Conservation (phyloP, 768 basidiomycete genomes). For the Leccinum fibrillosum region DNA sequence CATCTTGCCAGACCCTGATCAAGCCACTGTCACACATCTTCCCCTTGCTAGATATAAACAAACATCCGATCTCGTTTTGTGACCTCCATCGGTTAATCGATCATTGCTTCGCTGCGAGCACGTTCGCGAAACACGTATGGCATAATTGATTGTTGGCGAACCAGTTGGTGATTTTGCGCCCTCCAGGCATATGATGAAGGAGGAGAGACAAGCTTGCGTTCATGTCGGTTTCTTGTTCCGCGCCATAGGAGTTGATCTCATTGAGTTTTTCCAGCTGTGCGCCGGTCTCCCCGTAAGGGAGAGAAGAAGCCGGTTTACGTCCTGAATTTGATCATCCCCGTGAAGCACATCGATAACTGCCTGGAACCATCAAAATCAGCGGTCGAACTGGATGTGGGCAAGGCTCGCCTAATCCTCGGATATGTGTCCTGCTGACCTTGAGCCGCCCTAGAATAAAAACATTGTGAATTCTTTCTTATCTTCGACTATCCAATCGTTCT, state of each 20-base stretch:
- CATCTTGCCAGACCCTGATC: neutral
- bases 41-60: slow-evolving; percentile 65
- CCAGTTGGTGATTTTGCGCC: slow-evolving; percentile 3
- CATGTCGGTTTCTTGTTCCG: slow-evolving; percentile 14
- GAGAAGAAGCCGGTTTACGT: slow-evolving; percentile 85
- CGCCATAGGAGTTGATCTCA: slow-evolving; percentile 12
- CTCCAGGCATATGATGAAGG: slow-evolving; percentile 68
- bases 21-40: neutral
- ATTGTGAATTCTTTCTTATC: slow-evolving; percentile 54
- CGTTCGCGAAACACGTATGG: slow-evolving; percentile 72
- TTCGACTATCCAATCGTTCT: slow-evolving; percentile 57
- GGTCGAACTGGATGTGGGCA: slow-evolving; percentile 64
- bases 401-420: slow-evolving; percentile 7
- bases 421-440: slow-evolving; percentile 9
- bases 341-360: slow-evolving; percentile 68
- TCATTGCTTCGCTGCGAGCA: slow-evolving; percentile 57
- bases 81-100: slow-evolving; percentile 74
- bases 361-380: slow-evolving; percentile 74
- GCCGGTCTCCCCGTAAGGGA: slow-evolving; percentile 74
- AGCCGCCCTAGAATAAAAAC: slow-evolving; percentile 50
- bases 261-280: slow-evolving; percentile 38
- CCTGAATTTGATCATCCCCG: slow-evolving; percentile 67
- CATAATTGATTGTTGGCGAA: neutral
- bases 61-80: slow-evolving; percentile 59
- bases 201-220: slow-evolving; percentile 42